Evolutionary conservation across 2,329 filamentous ascomycete species (phyloP), one percentile per base, ranked within the genome.

Genomic region (Ceratocystis eucalypticola): DNA sequence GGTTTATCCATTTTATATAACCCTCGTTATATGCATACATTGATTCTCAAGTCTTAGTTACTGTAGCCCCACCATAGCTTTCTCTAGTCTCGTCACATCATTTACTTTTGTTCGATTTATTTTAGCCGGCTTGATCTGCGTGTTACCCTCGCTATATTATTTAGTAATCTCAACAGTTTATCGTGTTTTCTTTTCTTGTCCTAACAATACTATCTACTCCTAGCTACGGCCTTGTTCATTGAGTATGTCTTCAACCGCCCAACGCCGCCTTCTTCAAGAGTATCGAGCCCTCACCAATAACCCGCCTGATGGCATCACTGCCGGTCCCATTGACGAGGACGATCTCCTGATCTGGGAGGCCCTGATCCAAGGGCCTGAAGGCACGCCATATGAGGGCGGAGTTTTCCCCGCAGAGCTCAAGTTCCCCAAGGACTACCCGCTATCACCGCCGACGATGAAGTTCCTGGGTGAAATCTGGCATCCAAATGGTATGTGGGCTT

Each of bases 281-380:
- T 99, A 99, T 81, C 90, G 90, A 74, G 86, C 89, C 69, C 87
- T 99, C 69, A 94, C 91, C 69, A 93, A 91, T 73, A 94, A 95
- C 77, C 91, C 93, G 0, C 93, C 93, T n/a, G 93, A 97, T 69
- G 94, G 94, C 75, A 97, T 99, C 78, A 96, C 90, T 68, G 94
- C 94, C 17, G 94, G 94, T 22, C 94, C 94, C 44, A 81, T 96
- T 69, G 88, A 84, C 70, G 94, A 99, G 80, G 94, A 97, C 75
- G 91, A 99, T 78, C 86, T 97, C 74, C 89, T 96, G 72, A 80
- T 90, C 73, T 99, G 94, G 94, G 94, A 99, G 78, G 94, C 92
- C 7, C 80, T 97, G 69, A 97, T 99, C 72, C 88, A 96, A 76
- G 94, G 94, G 0, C 94, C 94, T 12, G 92, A 96, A 73, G 94